Conservation (phyloP, 805 yeast genomes). For the Candida caryicola region DNA sequence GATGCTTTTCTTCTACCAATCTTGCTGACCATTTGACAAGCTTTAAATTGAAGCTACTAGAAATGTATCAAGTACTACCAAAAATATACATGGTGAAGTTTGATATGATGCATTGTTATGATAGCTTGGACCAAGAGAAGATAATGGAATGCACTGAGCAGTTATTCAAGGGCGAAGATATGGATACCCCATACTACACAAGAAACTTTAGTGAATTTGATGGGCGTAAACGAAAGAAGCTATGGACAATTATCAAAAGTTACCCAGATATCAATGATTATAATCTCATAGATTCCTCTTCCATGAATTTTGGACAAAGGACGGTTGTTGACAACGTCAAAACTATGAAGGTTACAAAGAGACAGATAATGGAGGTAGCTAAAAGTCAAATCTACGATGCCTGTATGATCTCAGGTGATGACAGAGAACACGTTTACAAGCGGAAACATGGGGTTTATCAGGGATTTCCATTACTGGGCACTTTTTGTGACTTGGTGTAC, state of each 20-base stretch:
- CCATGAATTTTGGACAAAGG: background rate
- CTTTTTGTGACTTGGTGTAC: conserved; percentile 71
- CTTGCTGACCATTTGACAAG: conserved; percentile 36
- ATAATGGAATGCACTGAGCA: conserved; percentile 32
- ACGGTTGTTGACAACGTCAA: conserved; percentile 27
- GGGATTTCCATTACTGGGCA: conserved; percentile 75
- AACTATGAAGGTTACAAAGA: conserved; percentile 36
- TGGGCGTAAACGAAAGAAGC: conserved; percentile 6
- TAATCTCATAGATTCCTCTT: conserved; percentile 8
- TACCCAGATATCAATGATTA: conserved; percentile 13
- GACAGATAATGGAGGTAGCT: conserved; percentile 46
- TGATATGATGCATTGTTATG: conserved; percentile 78
- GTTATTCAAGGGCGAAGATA: conserved; percentile 24
- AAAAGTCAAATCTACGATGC: conserved; percentile 54
- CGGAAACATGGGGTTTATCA: conserved; percentile 76
- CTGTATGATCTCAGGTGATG: conserved; percentile 36
- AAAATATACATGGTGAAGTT: conserved; percentile 57
- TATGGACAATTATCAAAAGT: conserved; percentile 12
- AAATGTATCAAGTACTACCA: conserved; percentile 24
- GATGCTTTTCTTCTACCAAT: conserved; percentile 44
- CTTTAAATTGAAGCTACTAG: conserved; percentile 30
- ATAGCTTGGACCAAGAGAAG: conserved; percentile 54
- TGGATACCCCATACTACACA: conserved; percentile 17
- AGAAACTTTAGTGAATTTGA: conserved; percentile 14
- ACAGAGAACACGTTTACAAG: conserved; percentile 31